Evolutionary conservation across 1,284 basidiomycete genomes (phyloP).

Genomic region (Dichomitus squalens): DNA sequence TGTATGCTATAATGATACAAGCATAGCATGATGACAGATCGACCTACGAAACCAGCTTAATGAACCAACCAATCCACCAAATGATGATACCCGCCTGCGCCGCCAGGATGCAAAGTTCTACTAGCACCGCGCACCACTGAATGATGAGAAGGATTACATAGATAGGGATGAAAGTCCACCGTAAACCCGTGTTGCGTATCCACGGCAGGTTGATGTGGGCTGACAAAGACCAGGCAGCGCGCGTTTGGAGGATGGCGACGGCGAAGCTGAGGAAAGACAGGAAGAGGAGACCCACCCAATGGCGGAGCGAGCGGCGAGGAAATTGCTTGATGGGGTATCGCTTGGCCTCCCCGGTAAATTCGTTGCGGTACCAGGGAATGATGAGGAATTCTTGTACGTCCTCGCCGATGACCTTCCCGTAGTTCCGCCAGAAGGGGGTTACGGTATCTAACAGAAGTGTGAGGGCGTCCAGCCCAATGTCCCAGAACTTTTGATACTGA

Average conservation of each 20-base stretch:
- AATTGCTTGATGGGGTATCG: slow-evolving; percentile 59
- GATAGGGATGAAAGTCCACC: slow-evolving; percentile 61
- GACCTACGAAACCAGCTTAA: slow-evolving; percentile 51
- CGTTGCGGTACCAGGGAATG: slow-evolving; percentile 77
- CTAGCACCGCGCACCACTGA: slow-evolving; percentile 61
- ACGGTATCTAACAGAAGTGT: slow-evolving; percentile 74
- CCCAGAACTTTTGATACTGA: slow-evolving; percentile 76
- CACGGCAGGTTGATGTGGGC: slow-evolving; percentile 52
- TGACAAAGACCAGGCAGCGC: slow-evolving; percentile 53
- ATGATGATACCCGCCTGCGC: slow-evolving; percentile 55
- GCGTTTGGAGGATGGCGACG: slow-evolving; percentile 53
- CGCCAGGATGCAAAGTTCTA: slow-evolving; percentile 56
- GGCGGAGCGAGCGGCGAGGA: slow-evolving; percentile 63
- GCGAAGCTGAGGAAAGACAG: slow-evolving; percentile 49
- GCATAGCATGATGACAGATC: slow-evolving; percentile 20
- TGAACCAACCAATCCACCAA: slow-evolving; percentile 75
- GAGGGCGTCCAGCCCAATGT: slow-evolving; percentile 71
- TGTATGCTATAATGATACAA: slow-evolving; percentile 25
- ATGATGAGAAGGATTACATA: slow-evolving; percentile 60
- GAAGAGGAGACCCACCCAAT: slow-evolving; percentile 63
- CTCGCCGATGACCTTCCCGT: slow-evolving; percentile 74
- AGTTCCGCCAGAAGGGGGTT: slow-evolving; percentile 76
- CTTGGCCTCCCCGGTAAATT: slow-evolving; percentile 75
- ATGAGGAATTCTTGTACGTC: slow-evolving; percentile 78
- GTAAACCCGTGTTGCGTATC: slow-evolving; percentile 58